These are phyloP conservation scores for Naganishia cerealis DNA, from an alignment of 1,284 basidiomycete species.

Conservation along the genomic window DNA sequence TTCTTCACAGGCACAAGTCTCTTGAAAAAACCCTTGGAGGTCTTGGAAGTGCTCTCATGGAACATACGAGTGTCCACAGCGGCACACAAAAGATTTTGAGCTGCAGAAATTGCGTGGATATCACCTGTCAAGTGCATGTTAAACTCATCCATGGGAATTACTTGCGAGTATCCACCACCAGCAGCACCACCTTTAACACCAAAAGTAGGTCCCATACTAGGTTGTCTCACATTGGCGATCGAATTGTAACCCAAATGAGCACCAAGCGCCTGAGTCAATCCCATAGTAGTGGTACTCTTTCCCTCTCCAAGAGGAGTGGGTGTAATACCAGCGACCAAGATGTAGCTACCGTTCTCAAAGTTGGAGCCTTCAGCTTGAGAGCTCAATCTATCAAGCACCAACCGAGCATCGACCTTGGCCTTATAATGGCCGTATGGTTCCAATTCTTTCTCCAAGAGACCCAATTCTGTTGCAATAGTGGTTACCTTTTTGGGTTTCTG, in stretches of 20 bases:
- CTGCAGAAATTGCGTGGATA: conserved; percentile 95
- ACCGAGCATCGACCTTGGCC: conserved; percentile 90
- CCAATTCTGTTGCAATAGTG: no score
- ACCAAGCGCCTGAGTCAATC: conserved; percentile 92
- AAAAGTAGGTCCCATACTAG: conserved; percentile 97
- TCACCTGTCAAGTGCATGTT: conserved; percentile 86
- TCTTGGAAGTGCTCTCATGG: conserved; percentile 87
- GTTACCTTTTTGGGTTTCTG: no score
- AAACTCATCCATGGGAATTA: conserved; percentile 98
- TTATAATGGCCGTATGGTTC: conserved; percentile 96
- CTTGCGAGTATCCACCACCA: conserved; percentile 96
- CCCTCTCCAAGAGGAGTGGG: conserved; percentile 97
- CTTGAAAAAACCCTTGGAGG: conserved; percentile 91
- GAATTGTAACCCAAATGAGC: conserved; percentile 88
- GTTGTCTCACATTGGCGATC: conserved; percentile 98
- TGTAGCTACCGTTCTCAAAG: conserved; percentile 98
- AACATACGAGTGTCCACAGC: conserved; percentile 97
- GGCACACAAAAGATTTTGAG: conserved; percentile 94
- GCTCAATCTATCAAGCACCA: conserved; percentile 79
- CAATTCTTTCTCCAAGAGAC: conserved; percentile 78
- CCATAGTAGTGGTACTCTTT: conserved; percentile 97
- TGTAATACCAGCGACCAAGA: conserved; percentile 95
- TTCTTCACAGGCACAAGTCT: conserved; percentile 91
- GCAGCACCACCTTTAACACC: conserved; percentile 99
- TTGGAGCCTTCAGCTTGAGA: no score